Evolutionary conservation across 78 protist species (phyloP).

Genomic region (Paulinella micropora): DNA sequence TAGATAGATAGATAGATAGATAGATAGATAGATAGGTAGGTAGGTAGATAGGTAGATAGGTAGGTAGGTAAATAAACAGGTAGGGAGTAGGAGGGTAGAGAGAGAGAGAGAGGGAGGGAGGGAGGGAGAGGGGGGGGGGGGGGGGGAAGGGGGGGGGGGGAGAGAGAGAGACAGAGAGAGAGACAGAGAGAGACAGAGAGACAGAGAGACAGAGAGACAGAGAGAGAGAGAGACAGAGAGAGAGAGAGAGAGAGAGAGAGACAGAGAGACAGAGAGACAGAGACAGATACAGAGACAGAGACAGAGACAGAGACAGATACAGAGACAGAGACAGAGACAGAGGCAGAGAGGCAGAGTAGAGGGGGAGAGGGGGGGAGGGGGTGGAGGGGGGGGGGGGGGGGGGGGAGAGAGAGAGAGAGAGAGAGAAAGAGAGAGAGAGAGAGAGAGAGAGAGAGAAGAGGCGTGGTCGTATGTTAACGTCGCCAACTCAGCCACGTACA

Average conservation of each 20-base stretch:
- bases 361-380: neutral
- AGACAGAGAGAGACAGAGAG: neutral
- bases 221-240: neutral
- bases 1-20: no score
- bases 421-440: neutral
- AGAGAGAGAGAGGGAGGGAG: neutral
- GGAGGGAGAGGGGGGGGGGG: neutral
- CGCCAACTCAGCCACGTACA: no score
- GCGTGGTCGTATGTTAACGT: neutral
- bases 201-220: neutral
- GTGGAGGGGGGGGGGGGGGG: neutral
- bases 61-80: no score
- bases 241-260: neutral
- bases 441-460: neutral
- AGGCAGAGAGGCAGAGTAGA: neutral
- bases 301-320: neutral
- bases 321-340: neutral
- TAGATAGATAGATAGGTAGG: no score
- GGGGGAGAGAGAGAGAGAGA: neutral
- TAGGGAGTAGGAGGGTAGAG: no score
- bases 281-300: neutral
- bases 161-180: neutral
- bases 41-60: no score
- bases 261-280: neutral
- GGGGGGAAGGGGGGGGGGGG: neutral